Evolutionary conservation across 768 basidiomycete genomes (phyloP).

Genomic region (Candolleomyces efflorescens): DNA sequence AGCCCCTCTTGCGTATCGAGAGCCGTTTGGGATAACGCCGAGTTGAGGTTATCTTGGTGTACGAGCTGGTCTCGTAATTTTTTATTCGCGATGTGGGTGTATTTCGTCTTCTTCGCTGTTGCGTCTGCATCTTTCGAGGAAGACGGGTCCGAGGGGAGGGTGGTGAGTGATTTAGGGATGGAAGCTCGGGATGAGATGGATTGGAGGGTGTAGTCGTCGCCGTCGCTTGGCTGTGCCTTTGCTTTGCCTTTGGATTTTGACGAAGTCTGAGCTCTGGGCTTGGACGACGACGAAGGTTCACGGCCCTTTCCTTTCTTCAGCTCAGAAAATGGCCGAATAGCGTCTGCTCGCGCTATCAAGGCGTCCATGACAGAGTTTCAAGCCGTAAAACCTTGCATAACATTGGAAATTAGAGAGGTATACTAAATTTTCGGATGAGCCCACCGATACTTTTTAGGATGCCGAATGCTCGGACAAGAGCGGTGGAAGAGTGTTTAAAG

Average conservation of each 20-base stretch:
- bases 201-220: slow-evolving; percentile 49
- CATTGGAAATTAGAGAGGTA: too few relatives aligned
- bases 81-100: slow-evolving; percentile 66
- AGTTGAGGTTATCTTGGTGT: slow-evolving; percentile 57
- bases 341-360: slow-evolving; percentile 66
- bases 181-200: slow-evolving; percentile 57
- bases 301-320: slow-evolving; percentile 39
- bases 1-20: slow-evolving; percentile 47
- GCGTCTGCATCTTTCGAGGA: slow-evolving; percentile 24
- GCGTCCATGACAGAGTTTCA: slow-evolving; percentile 50
- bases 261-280: too few relatives aligned
- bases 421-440: too few relatives aligned
- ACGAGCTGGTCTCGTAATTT: slow-evolving; percentile 71
- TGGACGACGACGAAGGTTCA: too few relatives aligned
- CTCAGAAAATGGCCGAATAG: slow-evolving; percentile 37
- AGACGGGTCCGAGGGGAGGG: slow-evolving; percentile 30
- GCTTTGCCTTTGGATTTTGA: slow-evolving; percentile 12
- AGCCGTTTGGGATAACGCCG: slow-evolving; percentile 61
- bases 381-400: too few relatives aligned
- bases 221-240: slow-evolving; percentile 15
- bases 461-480: too few relatives aligned
- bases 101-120: too few relatives aligned
- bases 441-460: too few relatives aligned
- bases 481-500: too few relatives aligned
- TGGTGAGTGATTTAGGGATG: slow-evolving; percentile 63